Evolutionary conservation across 805 yeast genomes (phyloP).

Genomic region (Schwanniomyces pseudopolymorphus): DNA sequence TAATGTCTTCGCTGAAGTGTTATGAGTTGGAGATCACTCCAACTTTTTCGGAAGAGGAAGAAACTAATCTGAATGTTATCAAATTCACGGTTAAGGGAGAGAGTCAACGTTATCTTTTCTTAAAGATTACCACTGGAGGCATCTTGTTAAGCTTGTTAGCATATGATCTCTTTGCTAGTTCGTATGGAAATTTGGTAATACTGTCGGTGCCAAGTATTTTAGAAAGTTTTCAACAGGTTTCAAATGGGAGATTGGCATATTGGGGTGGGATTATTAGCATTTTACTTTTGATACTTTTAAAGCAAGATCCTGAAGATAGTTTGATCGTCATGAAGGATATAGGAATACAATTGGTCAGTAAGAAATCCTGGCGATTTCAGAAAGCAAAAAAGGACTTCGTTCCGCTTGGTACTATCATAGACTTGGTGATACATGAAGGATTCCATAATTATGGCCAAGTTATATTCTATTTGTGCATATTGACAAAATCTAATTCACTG

Average conservation of each 20-base stretch:
- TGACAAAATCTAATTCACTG: constrained; percentile 36
- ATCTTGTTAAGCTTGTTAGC: constrained; percentile 5
- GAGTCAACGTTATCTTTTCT: not conserved
- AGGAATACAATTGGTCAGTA: constrained; percentile 46
- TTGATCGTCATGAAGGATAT: constrained; percentile 42
- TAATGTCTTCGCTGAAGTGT: constrained; percentile 31
- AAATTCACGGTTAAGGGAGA: constrained; percentile 15
- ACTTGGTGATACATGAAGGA: constrained; percentile 73
- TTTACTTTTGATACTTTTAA: constrained; percentile 16
- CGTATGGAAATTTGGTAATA: not conserved
- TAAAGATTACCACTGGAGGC: constrained; percentile 3
- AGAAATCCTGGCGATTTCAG: constrained; percentile 22
- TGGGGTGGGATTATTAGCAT: constrained; percentile 4
- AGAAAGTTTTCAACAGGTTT: not conserved
- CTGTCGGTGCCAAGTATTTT: not conserved
- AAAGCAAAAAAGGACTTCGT: constrained; percentile 41
- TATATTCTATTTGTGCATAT: constrained; percentile 59
- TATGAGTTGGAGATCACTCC: constrained; percentile 27
- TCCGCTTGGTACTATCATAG: constrained; percentile 56
- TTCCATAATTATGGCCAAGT: constrained; percentile 66
- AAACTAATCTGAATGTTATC: constrained; percentile 11
- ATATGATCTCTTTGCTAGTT: not conserved
- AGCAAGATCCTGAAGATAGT: constrained; percentile 41
- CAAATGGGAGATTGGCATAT: not conserved
- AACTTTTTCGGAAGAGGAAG: constrained; percentile 12